Percentiles rank a stretch among this genome's conserved stretches.
Conservation (phyloP, 768 basidiomycete species). For the Naematelia encephala region DNA sequence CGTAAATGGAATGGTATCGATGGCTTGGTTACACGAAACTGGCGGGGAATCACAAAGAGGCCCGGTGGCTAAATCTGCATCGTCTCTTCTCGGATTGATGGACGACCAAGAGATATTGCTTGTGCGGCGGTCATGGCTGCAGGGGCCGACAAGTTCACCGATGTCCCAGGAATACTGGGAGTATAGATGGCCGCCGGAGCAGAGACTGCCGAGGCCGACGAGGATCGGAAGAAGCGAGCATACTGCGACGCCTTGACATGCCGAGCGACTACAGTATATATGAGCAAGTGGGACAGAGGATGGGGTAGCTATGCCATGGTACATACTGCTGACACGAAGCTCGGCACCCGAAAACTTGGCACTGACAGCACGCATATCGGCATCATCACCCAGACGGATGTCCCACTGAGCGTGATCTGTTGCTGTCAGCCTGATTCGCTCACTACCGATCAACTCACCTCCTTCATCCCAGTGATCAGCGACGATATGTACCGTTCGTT, state of each 20-base stretch:
- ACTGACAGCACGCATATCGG: constrained; percentile 27
- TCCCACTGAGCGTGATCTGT: constrained; percentile 45
- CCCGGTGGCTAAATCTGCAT: not conserved
- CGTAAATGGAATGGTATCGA: not conserved
- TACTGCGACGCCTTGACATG: not conserved
- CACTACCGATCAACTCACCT: constrained; percentile 18
- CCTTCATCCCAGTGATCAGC: constrained; percentile 44
- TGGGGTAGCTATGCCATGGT: not conserved
- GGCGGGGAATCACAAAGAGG: not conserved
- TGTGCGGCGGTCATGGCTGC: not conserved
- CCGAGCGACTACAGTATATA: not conserved
- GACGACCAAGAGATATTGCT: not conserved
- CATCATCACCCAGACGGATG: constrained; percentile 41
- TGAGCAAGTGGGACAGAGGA: not conserved
- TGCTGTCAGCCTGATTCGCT: not conserved
- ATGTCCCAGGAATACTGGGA: not conserved
- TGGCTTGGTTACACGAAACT: not conserved
- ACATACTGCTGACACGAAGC: constrained; percentile 6
- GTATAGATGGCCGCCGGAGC: not conserved
- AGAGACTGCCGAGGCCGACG: not conserved
- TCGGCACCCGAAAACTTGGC: constrained; percentile 36
- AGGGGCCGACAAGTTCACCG: not conserved
- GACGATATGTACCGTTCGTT: constrained; percentile 34
- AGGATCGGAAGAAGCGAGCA: not conserved
- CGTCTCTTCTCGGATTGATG: not conserved